Evolutionary conservation across 2,329 filamentous ascomycete genomes (phyloP), one percentile per base, ranked within the genome.

Genomic region (Taxawa tesnikishii): DNA sequence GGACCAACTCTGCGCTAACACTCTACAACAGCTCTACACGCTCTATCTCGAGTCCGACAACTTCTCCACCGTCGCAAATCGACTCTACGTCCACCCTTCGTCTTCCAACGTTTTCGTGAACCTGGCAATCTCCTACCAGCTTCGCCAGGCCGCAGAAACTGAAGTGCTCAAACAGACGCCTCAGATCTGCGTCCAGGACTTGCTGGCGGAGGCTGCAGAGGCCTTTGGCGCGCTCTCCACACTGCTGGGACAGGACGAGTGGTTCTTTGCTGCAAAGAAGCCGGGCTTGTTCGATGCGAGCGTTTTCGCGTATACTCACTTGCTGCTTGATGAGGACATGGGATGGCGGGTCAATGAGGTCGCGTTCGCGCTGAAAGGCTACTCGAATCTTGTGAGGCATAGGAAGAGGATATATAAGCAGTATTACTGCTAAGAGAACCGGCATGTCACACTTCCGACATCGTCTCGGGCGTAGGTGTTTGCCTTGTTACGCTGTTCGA

Each of bases 301-400:
- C 33, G 73, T 96, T 2, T 96, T 94, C 58, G 77, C 84, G 3
- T 98, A 94, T 55, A 87, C 83, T 0, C 75, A 92, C 54, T 62
- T 93, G 31, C 63, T 96, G 32, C 58, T 93, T 31, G 74, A 81
- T 38, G 67, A 75, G 19, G 48, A 46, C 2, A 47, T 84, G 41
- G 62, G 58, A 2, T 87, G 82, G 81, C 62, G 60, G 37, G 73
- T 82, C 35, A 68, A 67, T 38, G 62, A 65, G 32, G 58, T 93
- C 31, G 62, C 55, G 10, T 63, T 68, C 34, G 58, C 70, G 31
- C 49, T 93, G 36, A 55, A 53, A 31, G 60, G 60, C 36, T 69
- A 74, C 44, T 60, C 63, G 5, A 76, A 74, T 44, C 62, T 94
- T 40, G 70, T 80, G 36, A 59, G 55, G 46, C 81, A 87, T 59